Evolutionary conservation across 2,329 filamentous ascomycete species (phyloP), one percentile per base, ranked within the genome.

Genomic region (Leptoxyphium fumago): DNA sequence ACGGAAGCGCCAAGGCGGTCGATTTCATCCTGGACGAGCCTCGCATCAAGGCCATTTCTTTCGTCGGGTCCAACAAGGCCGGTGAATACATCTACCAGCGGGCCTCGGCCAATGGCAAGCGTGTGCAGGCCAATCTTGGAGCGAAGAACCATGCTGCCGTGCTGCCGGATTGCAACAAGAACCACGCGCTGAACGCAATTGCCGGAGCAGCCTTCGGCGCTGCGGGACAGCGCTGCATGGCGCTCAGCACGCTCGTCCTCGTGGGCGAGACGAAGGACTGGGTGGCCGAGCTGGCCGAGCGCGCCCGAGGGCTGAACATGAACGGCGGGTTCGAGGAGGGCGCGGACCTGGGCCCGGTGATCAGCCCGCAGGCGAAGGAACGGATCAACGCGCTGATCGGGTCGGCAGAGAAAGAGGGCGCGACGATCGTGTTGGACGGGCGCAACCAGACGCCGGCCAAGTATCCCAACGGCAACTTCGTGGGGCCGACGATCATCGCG

Each of bases 111-210:
- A 86, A 89, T 57, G 84, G 85, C 58, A 91, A 91, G 74, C 81
- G 84, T 56, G 83, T 88, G 29, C 85, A 91, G 68, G 84, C 84
- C 61, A 91, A 91, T 66, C 68, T 91, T 48, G 85, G 84, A 36
- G 84, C 84, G 52, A 91, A 91, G 75, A 91, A 91, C 72, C 84
- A 91, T 63, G 84, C 84, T 26, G 82, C 82, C 43, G 79, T 91
- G 28, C 74, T 89, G 48, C 84, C 84, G 14, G 84, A 91, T 69
- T 83, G 80, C 70, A 88, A 91, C 71, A 89, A 87, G 75, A 88
- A 91, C 70, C 82, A 88, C 56, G 84, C 86, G 52, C 68, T 91
- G 56, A 91, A 89, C 67, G 81, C 82, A 38, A 84, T 91, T 51
- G 76, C 84, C 4, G 85, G 84, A 51, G 84, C 85, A 29, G 84